Evolutionary conservation across 2,329 filamentous ascomycete species (phyloP), one percentile per base, ranked within the genome.

Genomic region (Calonectria henricotiae): DNA sequence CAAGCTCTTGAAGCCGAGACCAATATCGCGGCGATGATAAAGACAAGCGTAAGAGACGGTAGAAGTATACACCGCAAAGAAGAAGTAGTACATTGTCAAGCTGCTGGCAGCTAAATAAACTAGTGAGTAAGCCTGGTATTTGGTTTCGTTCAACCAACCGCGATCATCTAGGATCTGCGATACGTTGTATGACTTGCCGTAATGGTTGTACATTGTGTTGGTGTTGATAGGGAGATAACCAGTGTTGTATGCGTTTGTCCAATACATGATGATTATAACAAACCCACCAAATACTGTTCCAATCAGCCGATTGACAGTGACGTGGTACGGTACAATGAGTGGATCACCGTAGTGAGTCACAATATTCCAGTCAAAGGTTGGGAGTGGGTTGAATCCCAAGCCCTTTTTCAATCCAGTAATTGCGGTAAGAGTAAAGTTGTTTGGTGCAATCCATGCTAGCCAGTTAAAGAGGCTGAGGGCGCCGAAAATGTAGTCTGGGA

Each of bases 391-490:
- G 77, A 86, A 86, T 5, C 81, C 86, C 41, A 87, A 76, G 0
- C 83, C 83, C 0, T 80, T 79, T 1, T 77, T 77, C 0, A 83
- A 82, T 0, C 85, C 84, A 0, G 85, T 87, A 12, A 87, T 75
- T 7, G 83, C 81, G 13, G 85, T 81, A 1, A 86, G 76, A 20
- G 77, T 79, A 41, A 81, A 76, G 68, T 85, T 86, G 13, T 80
- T 71, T 0, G 87, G 87, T 0, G 84, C 79, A 64, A 89, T 89
- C 87, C 87, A 90, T 0, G 86, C 85, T 70, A 89, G 84, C 86
- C 87, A 90, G 78, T 83, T 87, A 77, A 90, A 89, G 35, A 82
- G 77, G 5, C 75, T 77, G 0, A 76, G 4, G 0, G 75, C 71
- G 15, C 68, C 62, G 1, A 64, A 69, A 4, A 76, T 77, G 1